phyloP scores from a whole-genome alignment of 805 yeast species.

The Nakazawaea ishiwadae region DNA sequence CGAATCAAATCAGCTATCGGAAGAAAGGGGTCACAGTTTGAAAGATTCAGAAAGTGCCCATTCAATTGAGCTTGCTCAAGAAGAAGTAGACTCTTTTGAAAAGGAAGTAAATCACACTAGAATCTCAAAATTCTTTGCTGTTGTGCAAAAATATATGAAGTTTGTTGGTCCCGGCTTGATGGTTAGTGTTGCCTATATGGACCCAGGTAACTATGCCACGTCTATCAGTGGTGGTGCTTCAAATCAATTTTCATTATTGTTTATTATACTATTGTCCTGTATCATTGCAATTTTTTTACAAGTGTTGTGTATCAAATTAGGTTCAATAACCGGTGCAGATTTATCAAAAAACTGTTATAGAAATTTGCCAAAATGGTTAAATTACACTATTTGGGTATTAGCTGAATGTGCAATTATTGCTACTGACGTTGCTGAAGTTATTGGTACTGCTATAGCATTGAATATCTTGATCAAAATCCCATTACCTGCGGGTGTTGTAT shows the following conservation, averaged over 20 bases:
- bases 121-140: too few relatives aligned
- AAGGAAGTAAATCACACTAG: too few relatives aligned
- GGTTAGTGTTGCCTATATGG: slow-evolving; percentile 47
- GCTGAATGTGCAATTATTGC: slow-evolving; percentile 48
- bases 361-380: slow-evolving; percentile 35
- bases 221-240: slow-evolving; percentile 44
- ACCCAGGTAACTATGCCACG: slow-evolving; percentile 49
- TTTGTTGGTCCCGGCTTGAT: slow-evolving; percentile 45
- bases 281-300: slow-evolving; percentile 43
- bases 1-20: too few relatives aligned
- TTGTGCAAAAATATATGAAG: slow-evolving; percentile 33
- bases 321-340: slow-evolving; percentile 46
- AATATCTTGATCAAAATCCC: slow-evolving; percentile 41
- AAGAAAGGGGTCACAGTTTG: too few relatives aligned
- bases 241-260: slow-evolving; percentile 36
- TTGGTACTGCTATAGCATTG: slow-evolving; percentile 47
- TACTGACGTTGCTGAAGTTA: slow-evolving; percentile 50
- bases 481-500: slow-evolving; percentile 42
- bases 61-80: too few relatives aligned
- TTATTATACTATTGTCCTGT: slow-evolving; percentile 37
- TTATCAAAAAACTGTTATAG: slow-evolving; percentile 39
- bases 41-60: too few relatives aligned
- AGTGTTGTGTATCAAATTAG: slow-evolving; percentile 38
- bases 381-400: slow-evolving; percentile 32
- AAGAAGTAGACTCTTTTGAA: too few relatives aligned